Percentiles rank a stretch among this genome's conserved stretches.
Conservation (phyloP, 192 early-diverging fungal species). For the Gamsiella multidivaricata region DNA sequence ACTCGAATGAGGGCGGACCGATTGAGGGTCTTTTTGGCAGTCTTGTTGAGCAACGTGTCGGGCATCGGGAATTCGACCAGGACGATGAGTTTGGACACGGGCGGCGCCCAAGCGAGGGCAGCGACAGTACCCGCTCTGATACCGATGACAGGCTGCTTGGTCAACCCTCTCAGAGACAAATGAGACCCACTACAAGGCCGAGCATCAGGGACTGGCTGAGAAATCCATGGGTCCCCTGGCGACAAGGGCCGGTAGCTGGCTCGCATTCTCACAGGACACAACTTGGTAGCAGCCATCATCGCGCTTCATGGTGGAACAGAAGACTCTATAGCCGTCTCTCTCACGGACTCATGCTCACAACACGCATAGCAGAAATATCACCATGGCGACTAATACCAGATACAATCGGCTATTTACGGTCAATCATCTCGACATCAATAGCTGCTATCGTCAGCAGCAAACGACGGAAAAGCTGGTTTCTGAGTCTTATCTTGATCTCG, state of each 20-base stretch:
- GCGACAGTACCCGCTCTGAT: slow-evolving; percentile 5
- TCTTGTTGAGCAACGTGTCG: slow-evolving; percentile 40
- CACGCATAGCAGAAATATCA: neutral
- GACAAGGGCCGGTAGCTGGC: neutral
- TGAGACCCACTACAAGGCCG: slow-evolving; percentile 1
- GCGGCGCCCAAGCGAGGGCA: slow-evolving; percentile 16
- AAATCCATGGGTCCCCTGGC: slow-evolving; percentile 6
- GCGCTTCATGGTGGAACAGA: slow-evolving; percentile 15
- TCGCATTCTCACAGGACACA: neutral
- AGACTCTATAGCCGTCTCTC: slow-evolving; percentile 2
- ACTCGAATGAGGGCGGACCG: slow-evolving; percentile 20
- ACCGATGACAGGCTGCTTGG: neutral
- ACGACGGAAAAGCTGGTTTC: slow-evolving; percentile 43
- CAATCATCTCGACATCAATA: neutral
- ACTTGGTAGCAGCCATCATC: neutral
- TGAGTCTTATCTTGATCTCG: slow-evolving; percentile 36
- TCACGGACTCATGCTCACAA: neutral
- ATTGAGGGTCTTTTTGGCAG: slow-evolving; percentile 46
- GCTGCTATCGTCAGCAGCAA: slow-evolving; percentile 10
- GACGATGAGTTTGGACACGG: slow-evolving; percentile 9
- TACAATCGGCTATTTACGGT: neutral
- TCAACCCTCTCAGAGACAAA: neutral
- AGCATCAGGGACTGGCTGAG: slow-evolving; percentile 6
- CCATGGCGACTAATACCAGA: neutral
- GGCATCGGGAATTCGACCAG: slow-evolving; percentile 13